phyloP scores from a whole-genome alignment of 768 basidiomycete species.

The Suillus hirtellus region DNA sequence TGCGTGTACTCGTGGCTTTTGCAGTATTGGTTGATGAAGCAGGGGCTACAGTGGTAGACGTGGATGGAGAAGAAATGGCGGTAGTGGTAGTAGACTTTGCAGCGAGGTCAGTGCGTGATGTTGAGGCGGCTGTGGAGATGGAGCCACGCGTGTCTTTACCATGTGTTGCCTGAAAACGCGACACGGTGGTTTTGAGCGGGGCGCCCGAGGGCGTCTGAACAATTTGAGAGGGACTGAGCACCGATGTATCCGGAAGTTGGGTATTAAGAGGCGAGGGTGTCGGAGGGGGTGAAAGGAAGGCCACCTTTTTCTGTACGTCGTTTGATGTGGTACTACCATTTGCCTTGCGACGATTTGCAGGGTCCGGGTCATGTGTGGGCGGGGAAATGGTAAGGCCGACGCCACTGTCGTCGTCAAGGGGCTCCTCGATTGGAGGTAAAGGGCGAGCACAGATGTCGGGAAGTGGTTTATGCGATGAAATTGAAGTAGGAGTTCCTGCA shows the following conservation, averaged over 20 bases:
- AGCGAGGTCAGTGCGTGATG: conserved; percentile 62
- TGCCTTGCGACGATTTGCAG: conserved; percentile 39
- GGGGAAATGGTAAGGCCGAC: conserved; percentile 35
- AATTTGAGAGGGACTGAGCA: conserved; percentile 28
- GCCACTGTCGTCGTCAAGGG: conserved; percentile 35
- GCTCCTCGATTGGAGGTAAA: conserved; percentile 49
- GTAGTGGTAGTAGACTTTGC: conserved; percentile 46
- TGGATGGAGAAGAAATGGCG: conserved; percentile 54
- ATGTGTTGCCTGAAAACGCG: conserved; percentile 76
- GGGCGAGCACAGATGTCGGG: conserved; percentile 60
- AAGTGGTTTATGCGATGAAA: conserved; percentile 65
- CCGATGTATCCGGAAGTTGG: conserved; percentile 49
- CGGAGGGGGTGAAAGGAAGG: conserved; percentile 81
- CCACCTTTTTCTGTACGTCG: conserved; percentile 81
- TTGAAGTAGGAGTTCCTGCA: conserved; percentile 44
- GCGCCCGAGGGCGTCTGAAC: conserved; percentile 30
- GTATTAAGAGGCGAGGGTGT: conserved; percentile 53
- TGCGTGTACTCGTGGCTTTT: conserved; percentile 62
- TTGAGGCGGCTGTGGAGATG: conserved; percentile 58
- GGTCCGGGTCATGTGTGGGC: conserved; percentile 20
- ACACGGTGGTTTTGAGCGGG: conserved; percentile 63
- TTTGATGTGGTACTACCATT: conserved; percentile 35
- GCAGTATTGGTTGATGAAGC: conserved; percentile 52
- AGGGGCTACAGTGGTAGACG: conserved; percentile 61
- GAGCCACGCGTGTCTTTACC: conserved; percentile 69